Evolutionary conservation across 2,329 filamentous ascomycete genomes (phyloP).

Genomic region (Sclerotinia subarctica): DNA sequence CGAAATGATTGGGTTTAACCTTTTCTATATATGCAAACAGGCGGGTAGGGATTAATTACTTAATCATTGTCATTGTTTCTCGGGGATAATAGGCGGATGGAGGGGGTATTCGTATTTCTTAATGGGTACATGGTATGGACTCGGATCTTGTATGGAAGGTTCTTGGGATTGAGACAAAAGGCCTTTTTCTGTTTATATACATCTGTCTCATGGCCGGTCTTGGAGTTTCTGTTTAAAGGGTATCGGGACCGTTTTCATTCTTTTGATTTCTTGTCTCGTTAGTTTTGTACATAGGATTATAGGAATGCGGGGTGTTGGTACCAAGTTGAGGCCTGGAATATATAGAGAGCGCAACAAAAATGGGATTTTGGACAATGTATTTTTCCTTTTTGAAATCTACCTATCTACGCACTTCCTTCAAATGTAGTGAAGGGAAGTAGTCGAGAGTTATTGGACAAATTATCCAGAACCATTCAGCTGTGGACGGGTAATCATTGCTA

Average conservation of each 20-base stretch:
- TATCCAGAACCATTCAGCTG: too few species aligned
- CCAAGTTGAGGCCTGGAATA: neutral
- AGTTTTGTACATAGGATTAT: conserved; percentile 2
- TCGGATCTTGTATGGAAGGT: conserved; percentile 1
- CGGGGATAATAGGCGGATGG: neutral
- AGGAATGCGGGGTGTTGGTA: neutral
- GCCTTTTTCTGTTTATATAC: neutral
- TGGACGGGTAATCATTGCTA: too few species aligned
- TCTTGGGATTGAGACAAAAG: neutral
- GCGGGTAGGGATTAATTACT: neutral
- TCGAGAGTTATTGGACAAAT: too few species aligned
- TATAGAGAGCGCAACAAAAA: neutral
- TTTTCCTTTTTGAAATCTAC: neutral
- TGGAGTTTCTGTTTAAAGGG: neutral
- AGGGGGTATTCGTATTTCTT: neutral
- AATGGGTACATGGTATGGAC: conserved; percentile 4
- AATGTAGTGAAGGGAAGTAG: too few species aligned
- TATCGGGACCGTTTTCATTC: neutral
- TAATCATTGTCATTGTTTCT: neutral
- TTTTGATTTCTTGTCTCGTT: neutral
- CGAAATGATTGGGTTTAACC: neutral
- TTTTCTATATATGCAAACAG: neutral
- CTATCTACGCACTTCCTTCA: too few species aligned
- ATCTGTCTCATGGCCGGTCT: neutral
- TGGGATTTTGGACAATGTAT: neutral